Percentiles rank a stretch among this genome's conserved stretches.
These are phyloP conservation scores for Suillus weaverae DNA, from an alignment of 768 basidiomycete genomes.

Conservation along the genomic window DNA sequence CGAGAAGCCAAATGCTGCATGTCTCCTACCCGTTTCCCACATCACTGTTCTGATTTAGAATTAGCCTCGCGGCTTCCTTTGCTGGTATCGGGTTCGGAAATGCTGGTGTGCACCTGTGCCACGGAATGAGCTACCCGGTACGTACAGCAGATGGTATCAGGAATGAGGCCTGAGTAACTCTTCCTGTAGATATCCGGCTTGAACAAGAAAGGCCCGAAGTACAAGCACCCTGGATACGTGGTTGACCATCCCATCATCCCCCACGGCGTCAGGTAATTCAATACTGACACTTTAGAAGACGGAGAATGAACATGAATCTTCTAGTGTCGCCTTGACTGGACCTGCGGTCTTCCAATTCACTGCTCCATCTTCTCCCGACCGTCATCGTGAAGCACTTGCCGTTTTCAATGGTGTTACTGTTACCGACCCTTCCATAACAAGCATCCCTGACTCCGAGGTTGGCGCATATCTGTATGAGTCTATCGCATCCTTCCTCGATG, in stretches of 20 bases:
- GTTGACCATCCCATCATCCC: constrained; percentile 90
- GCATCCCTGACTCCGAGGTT: constrained; percentile 76
- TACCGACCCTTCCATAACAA: constrained; percentile 68
- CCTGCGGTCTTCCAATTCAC: constrained; percentile 97
- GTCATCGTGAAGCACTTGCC: constrained; percentile 85
- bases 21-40: constrained; percentile 14
- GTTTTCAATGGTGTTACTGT: constrained; percentile 71
- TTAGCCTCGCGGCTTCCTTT: constrained; percentile 85
- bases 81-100: constrained; percentile 96
- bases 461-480: constrained; percentile 81
- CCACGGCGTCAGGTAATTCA: constrained; percentile 73
- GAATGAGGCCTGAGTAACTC: constrained; percentile 4
- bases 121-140: constrained; percentile 88
- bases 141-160: constrained; percentile 24
- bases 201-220: constrained; percentile 93
- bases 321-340: constrained; percentile 82
- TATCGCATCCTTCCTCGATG: constrained; percentile 86
- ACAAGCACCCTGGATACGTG: constrained; percentile 86
- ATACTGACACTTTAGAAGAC: not conserved
- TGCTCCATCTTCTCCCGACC: constrained; percentile 87
- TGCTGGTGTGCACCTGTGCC: constrained; percentile 88
- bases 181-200: constrained; percentile 75
- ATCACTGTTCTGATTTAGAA: not conserved
- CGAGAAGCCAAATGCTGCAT: constrained; percentile 89
- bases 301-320: constrained; percentile 11